phyloP scores from a whole-genome alignment of 352 stramenopile species.

The Pseudoperonospora humuli region DNA sequence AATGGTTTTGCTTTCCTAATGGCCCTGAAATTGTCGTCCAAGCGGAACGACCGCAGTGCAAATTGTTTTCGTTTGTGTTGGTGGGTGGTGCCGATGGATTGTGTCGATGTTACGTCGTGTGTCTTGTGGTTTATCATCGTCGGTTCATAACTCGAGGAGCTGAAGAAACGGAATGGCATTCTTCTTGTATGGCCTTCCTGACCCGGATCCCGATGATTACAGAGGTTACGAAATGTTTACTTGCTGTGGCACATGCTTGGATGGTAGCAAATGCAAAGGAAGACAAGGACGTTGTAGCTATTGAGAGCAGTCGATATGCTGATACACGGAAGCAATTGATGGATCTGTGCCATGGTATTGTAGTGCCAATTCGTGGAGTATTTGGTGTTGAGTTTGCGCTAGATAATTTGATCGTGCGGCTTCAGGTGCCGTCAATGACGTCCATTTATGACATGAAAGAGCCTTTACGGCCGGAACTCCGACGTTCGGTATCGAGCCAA shows the following conservation, averaged over 20 bases:
- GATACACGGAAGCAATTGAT: conserved; percentile 31
- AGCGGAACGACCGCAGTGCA: conserved; percentile 32
- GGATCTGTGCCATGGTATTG: conserved; percentile 45
- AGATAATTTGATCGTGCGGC: conserved; percentile 20
- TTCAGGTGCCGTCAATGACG: conserved; percentile 45
- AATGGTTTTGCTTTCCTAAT: conserved; percentile 84
- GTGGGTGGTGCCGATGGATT: conserved; percentile 68
- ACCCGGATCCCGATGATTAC: too few species aligned
- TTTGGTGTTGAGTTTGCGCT: conserved; percentile 57
- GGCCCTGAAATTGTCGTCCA: conserved; percentile 55
- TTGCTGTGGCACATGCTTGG: conserved; percentile 50
- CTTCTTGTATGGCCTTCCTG: conserved; percentile 67
- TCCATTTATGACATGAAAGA: too few species aligned
- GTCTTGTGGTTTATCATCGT: conserved; percentile 62
- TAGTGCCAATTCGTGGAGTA: conserved; percentile 55
- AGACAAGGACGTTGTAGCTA: not conserved
- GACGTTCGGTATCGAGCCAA: too few species aligned
- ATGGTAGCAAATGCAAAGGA: conserved; percentile 16
- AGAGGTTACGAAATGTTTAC: too few species aligned
- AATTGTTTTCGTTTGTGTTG: conserved; percentile 78
- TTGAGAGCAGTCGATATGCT: conserved; percentile 1
- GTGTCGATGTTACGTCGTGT: conserved; percentile 62
- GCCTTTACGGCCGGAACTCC: too few species aligned
- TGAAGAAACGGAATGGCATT: conserved; percentile 40
- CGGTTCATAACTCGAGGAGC: conserved; percentile 1